phyloP scores from a whole-genome alignment of 2,329 filamentous ascomycete species.

The Rutstroemia sp. region DNA sequence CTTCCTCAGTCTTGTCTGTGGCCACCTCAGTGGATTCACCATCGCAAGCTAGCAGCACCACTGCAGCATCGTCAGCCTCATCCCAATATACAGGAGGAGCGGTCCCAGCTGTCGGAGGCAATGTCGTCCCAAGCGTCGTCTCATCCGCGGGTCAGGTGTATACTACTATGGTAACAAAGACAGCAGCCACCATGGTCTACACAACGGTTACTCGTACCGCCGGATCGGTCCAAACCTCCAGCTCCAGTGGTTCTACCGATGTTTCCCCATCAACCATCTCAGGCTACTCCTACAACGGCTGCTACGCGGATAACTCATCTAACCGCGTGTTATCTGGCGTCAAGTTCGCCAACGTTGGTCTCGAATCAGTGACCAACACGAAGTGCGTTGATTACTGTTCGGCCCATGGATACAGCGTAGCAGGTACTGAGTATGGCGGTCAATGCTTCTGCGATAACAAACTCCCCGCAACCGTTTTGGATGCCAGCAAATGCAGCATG shows the following conservation, averaged over 20 bases:
- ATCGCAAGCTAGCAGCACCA: neutral
- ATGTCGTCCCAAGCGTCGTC: constrained; percentile 16
- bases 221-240: constrained; percentile 21
- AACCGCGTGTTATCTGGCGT: constrained; percentile 35
- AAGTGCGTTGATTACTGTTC: constrained; percentile 44
- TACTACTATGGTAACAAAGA: neutral
- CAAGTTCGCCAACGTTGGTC: constrained; percentile 35
- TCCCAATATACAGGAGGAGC: constrained; percentile 11
- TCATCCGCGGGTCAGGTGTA: constrained; percentile 6
- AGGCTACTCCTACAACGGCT: constrained; percentile 36
- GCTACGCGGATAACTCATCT: constrained; percentile 34
- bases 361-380: constrained; percentile 33
- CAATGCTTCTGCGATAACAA: constrained; percentile 42
- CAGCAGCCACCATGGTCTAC: constrained; percentile 40
- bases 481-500: constrained; percentile 39
- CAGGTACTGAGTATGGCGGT: constrained; percentile 42
- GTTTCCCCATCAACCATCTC: constrained; percentile 20
- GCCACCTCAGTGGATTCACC: too few relatives aligned
- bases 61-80: neutral
- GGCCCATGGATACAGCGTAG: constrained; percentile 36
- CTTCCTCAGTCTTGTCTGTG: too few relatives aligned
- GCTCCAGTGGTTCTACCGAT: constrained; percentile 19
- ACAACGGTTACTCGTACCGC: constrained; percentile 21
- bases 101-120: constrained; percentile 29
- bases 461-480: constrained; percentile 35